Base-by-base conservation (phyloP, 352 stramenopile genomes). In the Phytopythium oedochilum region DNA sequence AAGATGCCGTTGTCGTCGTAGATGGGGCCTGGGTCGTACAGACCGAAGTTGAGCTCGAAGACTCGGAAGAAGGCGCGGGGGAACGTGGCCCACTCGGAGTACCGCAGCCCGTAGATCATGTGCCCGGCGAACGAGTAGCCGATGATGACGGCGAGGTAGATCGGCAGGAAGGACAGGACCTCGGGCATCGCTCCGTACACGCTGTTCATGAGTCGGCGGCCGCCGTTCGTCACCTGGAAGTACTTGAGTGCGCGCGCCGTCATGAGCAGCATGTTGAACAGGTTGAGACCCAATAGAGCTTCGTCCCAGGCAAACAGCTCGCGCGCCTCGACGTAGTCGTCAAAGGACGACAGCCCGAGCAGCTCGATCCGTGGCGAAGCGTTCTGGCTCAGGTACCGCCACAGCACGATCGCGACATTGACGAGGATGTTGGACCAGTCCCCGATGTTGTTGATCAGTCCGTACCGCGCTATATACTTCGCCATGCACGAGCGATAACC, bases 141-240 rank as follows among this genome's bases (percentile, higher is more conserved):
- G 22, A 86, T 66, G 55, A 85, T 80, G 25, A 86, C 67, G 0
- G 75, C 63, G 17, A 76, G 64, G 49, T 88, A 88, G 39, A 88
- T 88, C 23, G 78, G 78, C 4, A 88, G 57, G 61, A 88, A 88
- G 18, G 73, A 85, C 40, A 85, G 60, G 20, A 88, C 70, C 51
- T 88, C 75, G 29, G 78, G 78, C 78, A 88, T 88, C n/a, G 78
- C 75, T 12, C 75, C 75, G 51, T 88, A 88, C 4, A 88, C 75
- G 52, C 78, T 88, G 18, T 66, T 57, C 78, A 88, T 88, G 17
- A 88, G 66, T 3, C 75, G 71, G 1, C 71, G 69, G 2, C 78
- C 78, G 7, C 78, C 78, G 53, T 79, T 85, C 0, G 75, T 88
- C 38, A 88, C 67, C 49, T 88, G 78, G 63, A 88, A 88, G 50